These are phyloP conservation scores for Colletotrichum destructivum DNA, from an alignment of 2,329 filamentous ascomycete genomes.

Conservation along the genomic window DNA sequence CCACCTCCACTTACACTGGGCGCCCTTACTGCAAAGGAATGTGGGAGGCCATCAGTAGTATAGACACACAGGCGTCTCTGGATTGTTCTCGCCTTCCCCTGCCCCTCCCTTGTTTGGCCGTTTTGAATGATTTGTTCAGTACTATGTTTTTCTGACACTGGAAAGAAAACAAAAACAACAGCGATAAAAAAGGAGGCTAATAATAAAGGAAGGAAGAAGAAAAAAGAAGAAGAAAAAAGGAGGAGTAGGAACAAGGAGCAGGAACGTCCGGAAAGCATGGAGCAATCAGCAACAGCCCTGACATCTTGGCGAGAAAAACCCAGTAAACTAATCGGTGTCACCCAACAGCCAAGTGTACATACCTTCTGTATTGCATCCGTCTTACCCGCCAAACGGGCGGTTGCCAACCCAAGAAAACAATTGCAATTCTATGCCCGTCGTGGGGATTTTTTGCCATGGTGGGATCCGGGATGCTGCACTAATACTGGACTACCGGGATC, in stretches of 20 bases:
- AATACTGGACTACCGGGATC: conserved; percentile 10
- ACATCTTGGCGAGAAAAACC: conserved; percentile 34
- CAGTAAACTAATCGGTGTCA: neutral
- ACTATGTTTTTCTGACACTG: too few relatives aligned
- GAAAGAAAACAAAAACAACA: too few relatives aligned
- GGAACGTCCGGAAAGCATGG: conserved; percentile 22
- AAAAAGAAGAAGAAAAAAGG: neutral
- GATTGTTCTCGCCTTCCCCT: neutral
- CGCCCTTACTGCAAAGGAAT: conserved; percentile 19
- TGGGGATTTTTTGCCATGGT: conserved; percentile 26
- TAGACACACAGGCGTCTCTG: neutral
- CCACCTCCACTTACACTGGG: neutral
- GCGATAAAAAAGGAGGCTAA: too few relatives aligned
- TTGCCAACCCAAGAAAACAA: neutral
- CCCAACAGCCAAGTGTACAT: neutral
- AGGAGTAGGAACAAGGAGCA: neutral
- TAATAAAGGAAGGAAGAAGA: neutral
- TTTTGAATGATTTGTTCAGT: too few relatives aligned
- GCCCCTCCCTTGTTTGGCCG: neutral
- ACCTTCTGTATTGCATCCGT: neutral
- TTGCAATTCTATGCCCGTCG: neutral
- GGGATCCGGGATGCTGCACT: conserved; percentile 29
- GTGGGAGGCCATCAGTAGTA: neutral
- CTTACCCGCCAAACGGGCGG: neutral
- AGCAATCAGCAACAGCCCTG: conserved; percentile 11